Conservation (phyloP, 108 stramenopile species). For the Skeletonema costatum region DNA sequence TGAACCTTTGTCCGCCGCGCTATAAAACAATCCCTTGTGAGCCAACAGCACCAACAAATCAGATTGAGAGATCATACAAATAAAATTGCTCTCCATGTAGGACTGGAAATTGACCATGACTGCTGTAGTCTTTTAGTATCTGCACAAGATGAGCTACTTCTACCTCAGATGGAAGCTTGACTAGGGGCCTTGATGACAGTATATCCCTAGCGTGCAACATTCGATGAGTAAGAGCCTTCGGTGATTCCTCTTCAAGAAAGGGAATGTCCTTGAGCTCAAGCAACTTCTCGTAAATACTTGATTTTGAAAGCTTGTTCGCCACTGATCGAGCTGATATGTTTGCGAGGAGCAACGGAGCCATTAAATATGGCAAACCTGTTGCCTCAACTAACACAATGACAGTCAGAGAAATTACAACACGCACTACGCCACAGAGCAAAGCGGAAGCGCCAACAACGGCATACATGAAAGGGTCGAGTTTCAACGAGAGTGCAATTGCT, state of each 20-base stretch:
- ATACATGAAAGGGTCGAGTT: constrained; percentile 55
- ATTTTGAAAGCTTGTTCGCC: constrained; percentile 67
- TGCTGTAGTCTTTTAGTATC: not conserved
- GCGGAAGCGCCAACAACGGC: constrained; percentile 85
- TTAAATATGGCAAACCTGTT: constrained; percentile 78
- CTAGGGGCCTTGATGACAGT: not conserved
- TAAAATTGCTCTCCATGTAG: not conserved
- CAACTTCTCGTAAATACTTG: constrained; percentile 78
- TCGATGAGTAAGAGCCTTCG: not conserved
- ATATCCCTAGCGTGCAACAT: constrained; percentile 8
- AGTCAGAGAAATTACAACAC: constrained; percentile 87
- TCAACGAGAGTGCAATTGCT: constrained; percentile 46
- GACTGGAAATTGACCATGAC: not conserved
- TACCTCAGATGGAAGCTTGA: not conserved
- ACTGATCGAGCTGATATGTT: constrained; percentile 68
- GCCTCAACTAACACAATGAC: constrained; percentile 84
- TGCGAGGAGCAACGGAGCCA: constrained; percentile 75
- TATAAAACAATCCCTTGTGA: not conserved
- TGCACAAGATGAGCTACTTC: not conserved
- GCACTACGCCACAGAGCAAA: constrained; percentile 76
- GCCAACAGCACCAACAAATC: not conserved
- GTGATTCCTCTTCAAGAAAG: constrained; percentile 41
- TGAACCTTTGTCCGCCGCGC: not conserved
- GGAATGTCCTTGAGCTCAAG: constrained; percentile 47
- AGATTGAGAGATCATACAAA: not conserved